Evolutionary conservation across 164 flowering plant genomes (phyloP).

Genomic region (Dillenia turbinata): DNA sequence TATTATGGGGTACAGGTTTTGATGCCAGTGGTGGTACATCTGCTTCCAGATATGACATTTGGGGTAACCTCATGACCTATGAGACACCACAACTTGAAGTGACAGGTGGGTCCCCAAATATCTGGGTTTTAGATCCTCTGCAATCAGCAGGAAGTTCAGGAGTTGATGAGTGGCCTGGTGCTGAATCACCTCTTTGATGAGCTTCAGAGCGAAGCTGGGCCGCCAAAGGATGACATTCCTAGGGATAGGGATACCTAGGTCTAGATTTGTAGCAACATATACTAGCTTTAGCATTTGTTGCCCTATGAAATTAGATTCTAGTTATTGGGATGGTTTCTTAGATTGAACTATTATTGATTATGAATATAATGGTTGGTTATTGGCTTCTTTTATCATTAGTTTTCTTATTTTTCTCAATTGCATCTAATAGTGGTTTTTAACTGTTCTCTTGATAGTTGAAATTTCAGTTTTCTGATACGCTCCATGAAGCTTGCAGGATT

Average conservation of each 20-base stretch:
- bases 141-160: slow-evolving; percentile 40
- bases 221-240: slow-evolving; percentile 16
- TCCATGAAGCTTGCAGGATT: no score
- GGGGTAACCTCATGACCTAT: slow-evolving; percentile 35
- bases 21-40: slow-evolving; percentile 31
- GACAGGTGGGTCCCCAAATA: slow-evolving; percentile 33
- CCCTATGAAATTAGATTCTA: slow-evolving; percentile 14
- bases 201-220: slow-evolving; percentile 21
- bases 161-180: slow-evolving; percentile 36
- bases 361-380: slow-evolving; percentile 11
- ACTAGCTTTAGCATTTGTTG: slow-evolving; percentile 10
- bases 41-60: slow-evolving; percentile 39
- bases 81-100: slow-evolving; percentile 38
- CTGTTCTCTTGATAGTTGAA: no score
- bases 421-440: neutral
- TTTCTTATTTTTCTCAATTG: neutral
- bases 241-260: slow-evolving; percentile 29
- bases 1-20: slow-evolving; percentile 46
- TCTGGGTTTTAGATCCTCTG: slow-evolving; percentile 51
- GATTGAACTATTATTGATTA: slow-evolving; percentile 11
- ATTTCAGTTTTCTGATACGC: no score
- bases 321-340: slow-evolving; percentile 4
- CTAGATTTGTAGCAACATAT: neutral
- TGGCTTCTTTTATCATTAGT: neutral
- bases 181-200: slow-evolving; percentile 30